These are phyloP conservation scores for Heritiera littoralis DNA, from an alignment of 345 rosid species.

Conservation along the genomic window DNA sequence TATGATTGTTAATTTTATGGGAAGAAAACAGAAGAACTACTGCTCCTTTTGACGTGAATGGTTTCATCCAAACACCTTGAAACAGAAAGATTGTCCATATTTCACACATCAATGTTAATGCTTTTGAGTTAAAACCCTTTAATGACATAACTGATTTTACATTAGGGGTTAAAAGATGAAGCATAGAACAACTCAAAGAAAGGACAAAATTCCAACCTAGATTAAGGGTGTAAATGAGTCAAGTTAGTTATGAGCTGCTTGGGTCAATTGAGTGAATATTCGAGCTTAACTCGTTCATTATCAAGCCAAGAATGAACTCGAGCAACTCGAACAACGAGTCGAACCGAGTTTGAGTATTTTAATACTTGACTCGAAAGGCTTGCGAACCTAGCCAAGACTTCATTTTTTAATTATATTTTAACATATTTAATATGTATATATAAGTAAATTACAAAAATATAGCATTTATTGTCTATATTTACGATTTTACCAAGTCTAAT, in stretches of 20 bases:
- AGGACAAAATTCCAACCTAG: not conserved
- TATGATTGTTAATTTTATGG: not conserved
- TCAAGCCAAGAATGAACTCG: not conserved
- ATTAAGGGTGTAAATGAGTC: not conserved
- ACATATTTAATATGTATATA: not conserved
- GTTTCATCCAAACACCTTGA: slow-evolving; percentile 10
- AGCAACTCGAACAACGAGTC: not conserved
- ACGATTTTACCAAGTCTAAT: too few species aligned
- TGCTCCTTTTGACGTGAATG: not conserved
- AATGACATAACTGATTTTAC: not conserved
- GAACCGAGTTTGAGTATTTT: not conserved
- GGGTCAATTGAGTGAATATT: not conserved
- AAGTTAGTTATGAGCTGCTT: not conserved
- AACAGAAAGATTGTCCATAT: not conserved
- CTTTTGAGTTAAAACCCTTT: not conserved
- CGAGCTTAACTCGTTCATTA: not conserved
- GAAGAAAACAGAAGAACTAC: not conserved
- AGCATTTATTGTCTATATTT: not conserved
- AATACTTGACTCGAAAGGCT: not conserved
- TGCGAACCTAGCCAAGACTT: too few species aligned
- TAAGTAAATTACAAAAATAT: not conserved
- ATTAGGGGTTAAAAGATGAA: not conserved
- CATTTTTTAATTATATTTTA: too few species aligned
- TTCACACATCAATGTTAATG: not conserved
- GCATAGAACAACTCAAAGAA: not conserved